These are phyloP conservation scores for Phalaenopsis equestris DNA, from an alignment of 106 monocot species.

Conservation along the genomic window DNA sequence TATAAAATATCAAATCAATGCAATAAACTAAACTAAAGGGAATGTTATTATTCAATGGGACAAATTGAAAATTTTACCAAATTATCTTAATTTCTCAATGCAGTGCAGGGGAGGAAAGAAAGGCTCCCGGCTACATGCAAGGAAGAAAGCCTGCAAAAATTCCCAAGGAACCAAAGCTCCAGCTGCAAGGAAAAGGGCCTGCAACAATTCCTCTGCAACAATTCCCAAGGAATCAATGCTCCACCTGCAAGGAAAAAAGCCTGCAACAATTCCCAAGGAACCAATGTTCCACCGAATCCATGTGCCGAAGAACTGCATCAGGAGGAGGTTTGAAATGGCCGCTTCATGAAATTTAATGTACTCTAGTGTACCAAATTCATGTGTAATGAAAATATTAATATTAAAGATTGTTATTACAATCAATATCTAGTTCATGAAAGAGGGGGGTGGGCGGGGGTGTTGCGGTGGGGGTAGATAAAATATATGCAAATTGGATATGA, in stretches of 20 bases:
- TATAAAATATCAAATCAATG: neutral
- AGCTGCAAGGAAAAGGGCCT: conserved; percentile 13
- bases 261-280: conserved; percentile 22
- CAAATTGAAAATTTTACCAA: neutral
- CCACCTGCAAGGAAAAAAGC: conserved; percentile 10
- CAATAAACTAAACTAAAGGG: neutral
- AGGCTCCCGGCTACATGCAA: neutral
- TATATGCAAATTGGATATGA: neutral
- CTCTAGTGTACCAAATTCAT: no score
- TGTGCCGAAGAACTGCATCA: conserved; percentile 34
- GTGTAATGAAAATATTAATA: no score
- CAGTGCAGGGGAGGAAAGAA: conserved; percentile 1
- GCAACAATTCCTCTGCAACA: conserved; percentile 21
- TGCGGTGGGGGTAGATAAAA: no score
- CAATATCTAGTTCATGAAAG: no score
- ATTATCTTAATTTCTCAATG: neutral
- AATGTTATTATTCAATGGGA: no score
- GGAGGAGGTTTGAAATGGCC: conserved; percentile 18
- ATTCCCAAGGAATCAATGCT: conserved; percentile 20
- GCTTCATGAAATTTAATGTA: conserved; percentile 1
- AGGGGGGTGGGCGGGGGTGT: no score
- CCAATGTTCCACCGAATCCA: conserved; percentile 29
- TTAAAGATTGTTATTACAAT: no score
- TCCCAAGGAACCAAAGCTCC: conserved; percentile 25
- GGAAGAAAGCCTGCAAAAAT: conserved; percentile 20